These are phyloP conservation scores for Saccharomyces jurei DNA, from an alignment of 805 yeast genomes.

Conservation along the genomic window DNA sequence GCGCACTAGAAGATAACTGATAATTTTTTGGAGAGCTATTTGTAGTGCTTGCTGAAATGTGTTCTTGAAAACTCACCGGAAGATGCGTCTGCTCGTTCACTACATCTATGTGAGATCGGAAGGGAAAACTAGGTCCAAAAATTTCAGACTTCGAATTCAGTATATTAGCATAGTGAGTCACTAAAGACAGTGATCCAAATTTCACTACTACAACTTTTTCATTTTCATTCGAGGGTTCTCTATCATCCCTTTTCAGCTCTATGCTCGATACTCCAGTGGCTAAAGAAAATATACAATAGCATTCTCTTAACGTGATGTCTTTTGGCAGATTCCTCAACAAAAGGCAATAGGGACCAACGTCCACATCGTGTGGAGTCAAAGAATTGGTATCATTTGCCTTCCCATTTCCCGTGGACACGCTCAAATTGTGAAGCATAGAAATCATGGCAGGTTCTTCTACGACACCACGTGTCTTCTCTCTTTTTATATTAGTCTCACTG, in stretches of 20 bases:
- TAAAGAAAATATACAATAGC: conserved; percentile 53
- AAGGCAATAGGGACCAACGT: conserved; percentile 17
- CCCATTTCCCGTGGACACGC: conserved; percentile 3
- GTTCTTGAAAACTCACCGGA: neutral
- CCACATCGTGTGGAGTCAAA: neutral
- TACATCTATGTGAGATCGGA: conserved; percentile 32
- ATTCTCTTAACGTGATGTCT: conserved; percentile 57
- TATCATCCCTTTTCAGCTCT: conserved; percentile 34
- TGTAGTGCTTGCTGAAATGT: neutral
- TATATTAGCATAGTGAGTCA: conserved; percentile 33
- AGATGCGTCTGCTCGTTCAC: conserved; percentile 24
- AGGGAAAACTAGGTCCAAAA: conserved; percentile 40
- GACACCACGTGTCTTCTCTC: neutral
- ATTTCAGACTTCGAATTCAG: conserved; percentile 33
- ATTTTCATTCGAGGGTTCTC: conserved; percentile 7
- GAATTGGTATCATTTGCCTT: neutral
- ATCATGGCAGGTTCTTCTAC: neutral
- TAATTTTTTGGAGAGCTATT: neutral
- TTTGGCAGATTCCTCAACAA: conserved; percentile 49
- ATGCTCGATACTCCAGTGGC: conserved; percentile 51
- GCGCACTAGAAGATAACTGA: conserved; percentile 1
- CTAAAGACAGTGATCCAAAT: conserved; percentile 36
- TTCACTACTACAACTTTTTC: conserved; percentile 35
- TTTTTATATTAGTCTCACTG: conserved; percentile 8
- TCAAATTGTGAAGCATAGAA: conserved; percentile 14